These are phyloP conservation scores for Rosa multiflora DNA, from an alignment of 306 rosid genomes.

Conservation along the genomic window DNA sequence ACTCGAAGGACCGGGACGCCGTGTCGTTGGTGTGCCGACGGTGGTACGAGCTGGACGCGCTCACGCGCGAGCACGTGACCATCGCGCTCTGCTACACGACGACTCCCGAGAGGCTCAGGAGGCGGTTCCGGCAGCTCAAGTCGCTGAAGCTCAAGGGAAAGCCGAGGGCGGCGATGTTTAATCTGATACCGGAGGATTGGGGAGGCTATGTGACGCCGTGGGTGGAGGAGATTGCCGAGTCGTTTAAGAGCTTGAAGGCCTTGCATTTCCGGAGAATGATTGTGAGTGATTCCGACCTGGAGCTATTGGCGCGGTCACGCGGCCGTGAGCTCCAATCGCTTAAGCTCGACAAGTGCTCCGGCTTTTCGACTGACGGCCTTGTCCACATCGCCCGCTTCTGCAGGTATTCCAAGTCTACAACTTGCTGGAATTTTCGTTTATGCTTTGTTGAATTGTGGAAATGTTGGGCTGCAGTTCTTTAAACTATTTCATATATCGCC, in stretches of 20 bases:
- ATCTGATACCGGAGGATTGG: constrained; percentile 95
- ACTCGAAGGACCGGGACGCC: constrained; percentile 77
- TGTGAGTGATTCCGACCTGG: constrained; percentile 78
- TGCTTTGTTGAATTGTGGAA: neutral
- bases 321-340: constrained; percentile 67
- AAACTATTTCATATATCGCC: neutral
- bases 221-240: constrained; percentile 61
- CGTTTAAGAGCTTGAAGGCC: constrained; percentile 62
- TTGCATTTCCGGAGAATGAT: constrained; percentile 95
- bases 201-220: constrained; percentile 90
- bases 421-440: neutral
- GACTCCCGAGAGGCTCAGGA: constrained; percentile 64
- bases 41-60: constrained; percentile 88
- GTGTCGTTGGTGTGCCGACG: constrained; percentile 77
- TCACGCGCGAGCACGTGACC: constrained; percentile 90
- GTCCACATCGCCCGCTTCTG: constrained; percentile 58
- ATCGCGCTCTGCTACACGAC: constrained; percentile 93
- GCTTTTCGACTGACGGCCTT: constrained; percentile 89
- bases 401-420: constrained; percentile 43
- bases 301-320: constrained; percentile 57
- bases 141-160: constrained; percentile 84
- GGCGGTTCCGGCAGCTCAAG: constrained; percentile 68
- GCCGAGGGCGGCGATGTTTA: constrained; percentile 97
- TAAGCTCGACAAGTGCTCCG: constrained; percentile 91
- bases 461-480: neutral